A percentile compares a stretch with the other conserved stretches of the same genome.
Evolutionary conservation across 1,139 yeast genomes (phyloP).

Genomic region (Scheffersomyces parashehatae): DNA sequence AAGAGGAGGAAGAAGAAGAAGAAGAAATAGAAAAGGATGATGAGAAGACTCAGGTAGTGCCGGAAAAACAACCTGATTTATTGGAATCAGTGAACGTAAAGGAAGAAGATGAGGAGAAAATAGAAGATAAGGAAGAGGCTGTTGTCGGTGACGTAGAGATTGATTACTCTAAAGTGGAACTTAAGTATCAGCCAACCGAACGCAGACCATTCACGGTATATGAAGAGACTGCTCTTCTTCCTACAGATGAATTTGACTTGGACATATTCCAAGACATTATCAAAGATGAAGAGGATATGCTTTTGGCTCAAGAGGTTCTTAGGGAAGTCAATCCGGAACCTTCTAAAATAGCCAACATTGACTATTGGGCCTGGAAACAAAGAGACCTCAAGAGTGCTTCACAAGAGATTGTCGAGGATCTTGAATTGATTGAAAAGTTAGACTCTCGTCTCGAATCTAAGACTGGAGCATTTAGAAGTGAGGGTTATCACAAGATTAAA

Average conservation of each 20-base stretch:
- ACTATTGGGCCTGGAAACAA: constrained; percentile 72
- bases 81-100: constrained; percentile 2
- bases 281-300: constrained; percentile 75
- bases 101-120: constrained; percentile 3
- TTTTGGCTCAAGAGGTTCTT: constrained; percentile 50
- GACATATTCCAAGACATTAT: constrained; percentile 53
- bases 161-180: constrained; percentile 32
- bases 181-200: constrained; percentile 45
- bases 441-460: constrained; percentile 41
- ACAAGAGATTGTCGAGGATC: constrained; percentile 27
- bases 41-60: constrained; percentile 10
- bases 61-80: background rate
- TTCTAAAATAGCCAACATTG: constrained; percentile 38
- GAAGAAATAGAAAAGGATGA: constrained; percentile 8
- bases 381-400: constrained; percentile 29
- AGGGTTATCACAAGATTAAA: constrained; percentile 73
- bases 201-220: constrained; percentile 52
- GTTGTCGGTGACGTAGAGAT: constrained; percentile 14
- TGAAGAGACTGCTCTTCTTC: constrained; percentile 35
- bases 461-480: constrained; percentile 69
- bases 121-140: constrained; percentile 8
- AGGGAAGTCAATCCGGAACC: constrained; percentile 22
- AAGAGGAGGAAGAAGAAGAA: constrained; percentile 1
- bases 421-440: constrained; percentile 31
- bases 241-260: constrained; percentile 40